Evolutionary conservation across 352 stramenopile genomes (phyloP).

Genomic region (Phytophthora palmivora): DNA sequence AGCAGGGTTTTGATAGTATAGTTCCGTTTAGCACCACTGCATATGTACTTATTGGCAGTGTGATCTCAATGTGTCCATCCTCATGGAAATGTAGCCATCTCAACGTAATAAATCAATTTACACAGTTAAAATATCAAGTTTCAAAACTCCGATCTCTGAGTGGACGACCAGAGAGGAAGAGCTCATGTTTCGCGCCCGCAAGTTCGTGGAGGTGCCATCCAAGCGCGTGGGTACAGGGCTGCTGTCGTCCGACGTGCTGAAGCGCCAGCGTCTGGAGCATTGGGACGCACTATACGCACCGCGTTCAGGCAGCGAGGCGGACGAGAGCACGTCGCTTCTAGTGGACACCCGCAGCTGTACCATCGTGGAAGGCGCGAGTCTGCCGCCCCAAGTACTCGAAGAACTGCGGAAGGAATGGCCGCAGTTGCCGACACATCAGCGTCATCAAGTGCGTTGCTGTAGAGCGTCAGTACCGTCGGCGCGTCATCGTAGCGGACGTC

Average conservation of each 20-base stretch:
- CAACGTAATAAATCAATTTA: conserved; percentile 1
- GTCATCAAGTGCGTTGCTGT: conserved; percentile 40
- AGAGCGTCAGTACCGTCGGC: conserved; percentile 51
- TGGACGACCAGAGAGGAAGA: conserved; percentile 9
- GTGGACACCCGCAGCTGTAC: conserved; percentile 63
- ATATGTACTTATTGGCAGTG: conserved; percentile 50
- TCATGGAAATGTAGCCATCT: conserved; percentile 11
- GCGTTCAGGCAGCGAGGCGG: conserved; percentile 11
- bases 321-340: conserved; percentile 40
- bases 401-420: conserved; percentile 56
- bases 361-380: conserved; percentile 49
- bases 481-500: conserved; percentile 54
- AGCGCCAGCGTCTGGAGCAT: conserved; percentile 71
- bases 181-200: conserved; percentile 77
- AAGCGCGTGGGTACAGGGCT: conserved; percentile 62
- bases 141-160: conserved; percentile 7
- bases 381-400: conserved; percentile 54
- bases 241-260: conserved; percentile 45
- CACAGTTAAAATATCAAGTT: conserved; percentile 8
- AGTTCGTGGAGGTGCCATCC: conserved; percentile 64
- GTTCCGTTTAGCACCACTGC: conserved; percentile 17
- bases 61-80: too few relatives aligned
- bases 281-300: conserved; percentile 32
- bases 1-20: conserved; percentile 33
- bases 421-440: conserved; percentile 14